phyloP scores from a whole-genome alignment of 2,329 filamentous ascomycete genomes.

The Raffaelea ambrosiae region DNA sequence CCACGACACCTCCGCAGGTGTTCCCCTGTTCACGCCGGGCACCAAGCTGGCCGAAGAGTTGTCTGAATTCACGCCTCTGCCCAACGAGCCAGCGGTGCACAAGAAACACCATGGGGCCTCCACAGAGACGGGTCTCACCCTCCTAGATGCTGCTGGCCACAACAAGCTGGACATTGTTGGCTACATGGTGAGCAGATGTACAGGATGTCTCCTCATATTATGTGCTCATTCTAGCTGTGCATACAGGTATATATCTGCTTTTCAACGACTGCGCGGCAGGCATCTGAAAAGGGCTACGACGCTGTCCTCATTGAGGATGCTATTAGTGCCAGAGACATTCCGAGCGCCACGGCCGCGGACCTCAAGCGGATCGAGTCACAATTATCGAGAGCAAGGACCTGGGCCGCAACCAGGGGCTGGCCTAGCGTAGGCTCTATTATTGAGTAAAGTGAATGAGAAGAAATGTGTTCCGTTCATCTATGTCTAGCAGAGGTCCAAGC shows the following conservation, averaged over 20 bases:
- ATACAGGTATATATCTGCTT: slow-evolving; percentile 53
- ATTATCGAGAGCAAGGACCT: slow-evolving; percentile 34
- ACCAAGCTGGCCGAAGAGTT: slow-evolving; percentile 54
- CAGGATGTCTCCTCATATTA: slow-evolving; percentile 17
- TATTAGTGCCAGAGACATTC: slow-evolving; percentile 59
- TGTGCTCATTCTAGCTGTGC: not conserved
- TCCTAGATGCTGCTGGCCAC: slow-evolving; percentile 37
- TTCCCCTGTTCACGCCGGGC: slow-evolving; percentile 57
- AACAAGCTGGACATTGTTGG: slow-evolving; percentile 55
- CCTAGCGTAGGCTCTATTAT: too few relatives aligned
- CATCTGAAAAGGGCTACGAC: slow-evolving; percentile 52
- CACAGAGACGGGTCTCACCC: slow-evolving; percentile 49
- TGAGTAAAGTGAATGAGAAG: too few relatives aligned
- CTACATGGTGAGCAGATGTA: slow-evolving; percentile 47
- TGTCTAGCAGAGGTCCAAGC: too few relatives aligned
- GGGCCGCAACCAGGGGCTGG: not conserved
- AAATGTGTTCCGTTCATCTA: not conserved
- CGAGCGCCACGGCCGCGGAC: slow-evolving; percentile 47
- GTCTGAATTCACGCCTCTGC: slow-evolving; percentile 44
- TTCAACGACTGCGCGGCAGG: slow-evolving; percentile 51
- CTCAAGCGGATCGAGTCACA: slow-evolving; percentile 44
- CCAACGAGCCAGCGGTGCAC: slow-evolving; percentile 46
- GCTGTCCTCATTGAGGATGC: slow-evolving; percentile 53
- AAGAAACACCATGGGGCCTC: slow-evolving; percentile 55
- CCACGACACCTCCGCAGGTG: slow-evolving; percentile 49